phyloP scores from a whole-genome alignment of 208 protist species.

The Acanthamoeba sp. region DNA sequence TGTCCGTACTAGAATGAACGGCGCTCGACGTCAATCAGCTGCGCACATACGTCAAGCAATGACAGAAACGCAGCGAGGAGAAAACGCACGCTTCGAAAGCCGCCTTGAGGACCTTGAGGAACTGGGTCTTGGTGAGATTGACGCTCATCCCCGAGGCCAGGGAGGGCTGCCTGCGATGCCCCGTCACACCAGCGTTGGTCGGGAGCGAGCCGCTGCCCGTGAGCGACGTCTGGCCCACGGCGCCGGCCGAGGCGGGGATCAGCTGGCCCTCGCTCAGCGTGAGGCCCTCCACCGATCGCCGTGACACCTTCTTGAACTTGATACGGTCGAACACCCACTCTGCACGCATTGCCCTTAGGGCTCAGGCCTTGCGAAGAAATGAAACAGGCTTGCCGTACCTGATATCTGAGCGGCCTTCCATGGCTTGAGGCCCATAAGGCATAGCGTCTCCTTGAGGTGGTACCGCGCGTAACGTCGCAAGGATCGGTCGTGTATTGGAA shows the following conservation, averaged over 20 bases:
- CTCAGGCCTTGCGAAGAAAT: background rate
- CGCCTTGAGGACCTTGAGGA: conserved; percentile 35
- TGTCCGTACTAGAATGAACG: background rate
- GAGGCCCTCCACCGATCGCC: background rate
- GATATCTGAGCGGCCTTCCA: conserved; percentile 66
- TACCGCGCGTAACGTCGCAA: conserved; percentile 68
- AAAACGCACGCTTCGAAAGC: conserved; percentile 15
- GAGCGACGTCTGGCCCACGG: background rate
- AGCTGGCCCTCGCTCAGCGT: background rate
- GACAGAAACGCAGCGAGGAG: background rate
- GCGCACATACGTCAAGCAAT: background rate
- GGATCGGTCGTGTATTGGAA: conserved; percentile 62
- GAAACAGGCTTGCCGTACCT: background rate
- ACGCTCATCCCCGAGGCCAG: conserved; percentile 57
- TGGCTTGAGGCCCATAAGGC: conserved; percentile 69
- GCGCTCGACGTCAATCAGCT: no score
- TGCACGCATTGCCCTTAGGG: background rate
- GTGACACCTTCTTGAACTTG: conserved; percentile 60
- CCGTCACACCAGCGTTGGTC: background rate
- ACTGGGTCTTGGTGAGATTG: conserved; percentile 62
- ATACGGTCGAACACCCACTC: conserved; percentile 73
- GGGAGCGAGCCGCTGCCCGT: conserved; percentile 35
- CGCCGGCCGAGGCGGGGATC: background rate
- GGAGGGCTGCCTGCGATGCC: conserved; percentile 33
- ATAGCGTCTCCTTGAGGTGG: conserved; percentile 66